Percentiles rank a stretch among this genome's conserved stretches.
These are phyloP conservation scores for Draba incana DNA, from an alignment of 345 rosid genomes.

Conservation along the genomic window DNA sequence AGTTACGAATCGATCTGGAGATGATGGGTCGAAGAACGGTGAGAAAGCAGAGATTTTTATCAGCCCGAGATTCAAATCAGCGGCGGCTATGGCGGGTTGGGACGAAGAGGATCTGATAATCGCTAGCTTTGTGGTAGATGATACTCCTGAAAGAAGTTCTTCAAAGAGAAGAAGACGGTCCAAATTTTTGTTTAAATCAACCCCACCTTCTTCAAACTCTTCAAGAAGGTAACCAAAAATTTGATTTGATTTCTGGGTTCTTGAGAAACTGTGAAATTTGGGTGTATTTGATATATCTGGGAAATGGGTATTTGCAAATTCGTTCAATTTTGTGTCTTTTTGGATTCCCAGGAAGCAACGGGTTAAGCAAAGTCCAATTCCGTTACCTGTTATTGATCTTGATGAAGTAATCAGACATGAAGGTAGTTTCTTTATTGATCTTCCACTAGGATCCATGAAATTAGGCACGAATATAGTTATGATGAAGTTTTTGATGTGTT, in stretches of 20 bases:
- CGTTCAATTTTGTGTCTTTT: background rate
- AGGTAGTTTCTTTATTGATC: conserved; percentile 31
- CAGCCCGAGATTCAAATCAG: conserved; percentile 85
- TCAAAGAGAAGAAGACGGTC: conserved; percentile 63
- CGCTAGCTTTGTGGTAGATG: conserved; percentile 80
- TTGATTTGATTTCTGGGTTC: conserved; percentile 2
- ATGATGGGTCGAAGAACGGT: conserved; percentile 38
- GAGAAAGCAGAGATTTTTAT: conserved; percentile 49
- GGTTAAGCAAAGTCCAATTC: conserved; percentile 51
- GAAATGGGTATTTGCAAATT: background rate
- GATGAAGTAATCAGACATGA: conserved; percentile 51
- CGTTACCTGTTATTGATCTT: conserved; percentile 53
- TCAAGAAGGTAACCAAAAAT: conserved; percentile 64
- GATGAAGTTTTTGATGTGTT: conserved; percentile 15
- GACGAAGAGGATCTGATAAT: conserved; percentile 81
- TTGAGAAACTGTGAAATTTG: conserved; percentile 2
- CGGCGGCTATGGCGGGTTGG: conserved; percentile 98
- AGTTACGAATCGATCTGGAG: conserved; percentile 29
- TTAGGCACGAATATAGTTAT: background rate
- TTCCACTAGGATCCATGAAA: background rate
- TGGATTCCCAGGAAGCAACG: conserved; percentile 56
- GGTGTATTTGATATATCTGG: background rate
- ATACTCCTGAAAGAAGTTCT: conserved; percentile 73
- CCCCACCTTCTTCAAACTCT: conserved; percentile 67
- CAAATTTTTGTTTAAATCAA: conserved; percentile 59